A percentile compares a stretch with the other conserved stretches of the same genome.
phyloP scores from a whole-genome alignment of 139 green algal genomes.

The Closterium sp. region DNA sequence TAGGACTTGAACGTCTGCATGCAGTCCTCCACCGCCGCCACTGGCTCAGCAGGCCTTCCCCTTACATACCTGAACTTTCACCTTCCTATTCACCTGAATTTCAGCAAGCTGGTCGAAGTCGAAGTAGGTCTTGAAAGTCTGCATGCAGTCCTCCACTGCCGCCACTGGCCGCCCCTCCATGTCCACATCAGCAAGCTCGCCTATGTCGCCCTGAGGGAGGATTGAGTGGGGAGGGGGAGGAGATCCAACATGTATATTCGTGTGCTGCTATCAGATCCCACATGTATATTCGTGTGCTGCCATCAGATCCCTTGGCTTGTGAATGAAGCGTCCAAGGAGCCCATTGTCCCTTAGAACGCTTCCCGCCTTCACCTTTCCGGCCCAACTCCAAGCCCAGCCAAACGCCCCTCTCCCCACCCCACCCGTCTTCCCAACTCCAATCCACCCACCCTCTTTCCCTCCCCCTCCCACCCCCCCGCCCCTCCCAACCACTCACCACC shows the following conservation, averaged over 20 bases:
- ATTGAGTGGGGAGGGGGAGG: not conserved
- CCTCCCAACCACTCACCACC: not conserved
- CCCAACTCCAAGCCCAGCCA: not conserved
- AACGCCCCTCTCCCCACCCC: no score
- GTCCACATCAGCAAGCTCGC: constrained; percentile 27
- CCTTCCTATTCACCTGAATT: not conserved
- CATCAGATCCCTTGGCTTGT: not conserved
- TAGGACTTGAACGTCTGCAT: constrained; percentile 33
- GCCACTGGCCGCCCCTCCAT: constrained; percentile 11
- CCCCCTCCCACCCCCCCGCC: not conserved
- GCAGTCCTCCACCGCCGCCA: constrained; percentile 41
- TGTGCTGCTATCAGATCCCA: not conserved
- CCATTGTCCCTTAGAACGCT: not conserved
- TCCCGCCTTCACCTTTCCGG: not conserved
- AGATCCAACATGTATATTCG: not conserved
- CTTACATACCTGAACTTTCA: not conserved
- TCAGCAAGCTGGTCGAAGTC: constrained; percentile 13
- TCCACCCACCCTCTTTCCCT: not conserved
- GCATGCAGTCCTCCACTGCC: constrained; percentile 30
- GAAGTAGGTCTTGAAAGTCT: constrained; percentile 32
- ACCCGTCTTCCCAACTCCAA: not conserved
- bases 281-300: not conserved
- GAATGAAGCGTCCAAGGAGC: no score
- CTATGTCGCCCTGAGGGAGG: constrained; percentile 29
- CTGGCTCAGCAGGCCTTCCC: no score